These are phyloP conservation scores for Trichoderma simmonsii DNA, from an alignment of 2,329 filamentous ascomycete species.

Conservation along the genomic window DNA sequence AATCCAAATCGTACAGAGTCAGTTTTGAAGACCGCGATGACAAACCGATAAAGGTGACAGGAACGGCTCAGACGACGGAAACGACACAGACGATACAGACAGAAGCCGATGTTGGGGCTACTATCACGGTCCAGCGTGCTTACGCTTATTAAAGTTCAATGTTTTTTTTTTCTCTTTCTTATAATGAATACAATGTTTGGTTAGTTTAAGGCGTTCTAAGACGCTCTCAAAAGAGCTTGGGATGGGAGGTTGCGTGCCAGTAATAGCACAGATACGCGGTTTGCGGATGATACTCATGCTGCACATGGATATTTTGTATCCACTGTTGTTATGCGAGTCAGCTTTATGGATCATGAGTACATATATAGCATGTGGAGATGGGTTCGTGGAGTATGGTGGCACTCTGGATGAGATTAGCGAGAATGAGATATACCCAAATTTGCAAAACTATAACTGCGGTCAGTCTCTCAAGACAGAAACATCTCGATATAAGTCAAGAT, in stretches of 20 bases:
- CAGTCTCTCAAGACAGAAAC: not conserved
- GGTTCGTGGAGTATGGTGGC: not conserved
- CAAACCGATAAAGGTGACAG: not conserved
- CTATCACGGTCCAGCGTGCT: not conserved
- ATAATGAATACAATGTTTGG: not conserved
- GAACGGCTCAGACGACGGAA: not conserved
- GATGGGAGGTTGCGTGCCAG: not conserved
- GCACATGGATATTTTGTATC: not conserved
- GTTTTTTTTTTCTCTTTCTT: not conserved
- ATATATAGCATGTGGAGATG: not conserved
- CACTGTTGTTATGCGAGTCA: not conserved
- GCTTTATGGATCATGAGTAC: not conserved
- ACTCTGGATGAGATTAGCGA: not conserved
- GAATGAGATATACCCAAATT: not conserved
- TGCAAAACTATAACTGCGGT: not conserved
- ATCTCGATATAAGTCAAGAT: not conserved
- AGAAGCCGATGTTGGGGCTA: not conserved
- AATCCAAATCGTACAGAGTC: not conserved
- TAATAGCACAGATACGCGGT: not conserved
- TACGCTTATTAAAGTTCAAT: not conserved
- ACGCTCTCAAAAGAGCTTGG: not conserved
- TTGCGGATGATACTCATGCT: not conserved
- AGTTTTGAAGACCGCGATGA: not conserved
- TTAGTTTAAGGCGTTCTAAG: not conserved
- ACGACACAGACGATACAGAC: not conserved